Percentiles rank a stretch among this genome's conserved stretches.
These are phyloP conservation scores for Candida berthetii DNA, from an alignment of 805 yeast genomes.

Conservation along the genomic window DNA sequence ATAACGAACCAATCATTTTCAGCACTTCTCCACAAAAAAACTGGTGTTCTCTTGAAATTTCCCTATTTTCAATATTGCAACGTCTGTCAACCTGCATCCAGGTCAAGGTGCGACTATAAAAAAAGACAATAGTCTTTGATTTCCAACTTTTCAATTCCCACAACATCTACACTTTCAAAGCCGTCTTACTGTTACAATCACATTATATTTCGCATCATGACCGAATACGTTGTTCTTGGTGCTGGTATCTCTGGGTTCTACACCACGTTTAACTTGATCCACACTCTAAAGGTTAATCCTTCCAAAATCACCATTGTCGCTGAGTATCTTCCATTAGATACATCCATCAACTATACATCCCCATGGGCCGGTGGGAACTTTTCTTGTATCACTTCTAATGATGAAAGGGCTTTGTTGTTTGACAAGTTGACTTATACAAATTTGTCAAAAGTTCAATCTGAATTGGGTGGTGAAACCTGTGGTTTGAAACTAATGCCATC, in stretches of 20 bases:
- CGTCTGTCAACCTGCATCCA: no score
- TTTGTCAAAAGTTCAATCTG: constrained; percentile 33
- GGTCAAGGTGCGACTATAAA: no score
- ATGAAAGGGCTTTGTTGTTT: constrained; percentile 38
- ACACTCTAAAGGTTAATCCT: constrained; percentile 31
- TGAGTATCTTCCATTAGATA: constrained; percentile 72
- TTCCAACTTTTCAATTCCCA: no score
- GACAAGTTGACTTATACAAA: constrained; percentile 54
- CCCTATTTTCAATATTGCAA: no score
- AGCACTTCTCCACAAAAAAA: no score
- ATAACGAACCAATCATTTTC: no score
- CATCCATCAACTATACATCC: constrained; percentile 64
- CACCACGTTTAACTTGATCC: constrained; percentile 45
- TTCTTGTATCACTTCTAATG: constrained; percentile 55
- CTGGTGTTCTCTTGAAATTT: no score
- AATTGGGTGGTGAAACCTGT: constrained; percentile 41
- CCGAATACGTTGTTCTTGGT: constrained; percentile 31
- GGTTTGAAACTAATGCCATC: constrained; percentile 53
- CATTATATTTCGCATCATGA: no score
- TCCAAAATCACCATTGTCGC: constrained; percentile 51
- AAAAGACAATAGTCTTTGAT: no score
- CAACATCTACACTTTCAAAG: no score
- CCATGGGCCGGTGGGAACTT: constrained; percentile 78
- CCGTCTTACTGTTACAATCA: no score
- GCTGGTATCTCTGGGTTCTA: constrained; percentile 66